These are phyloP conservation scores for Penicillium angulare DNA, from an alignment of 495 filamentous ascomycete genomes.

Conservation along the genomic window DNA sequence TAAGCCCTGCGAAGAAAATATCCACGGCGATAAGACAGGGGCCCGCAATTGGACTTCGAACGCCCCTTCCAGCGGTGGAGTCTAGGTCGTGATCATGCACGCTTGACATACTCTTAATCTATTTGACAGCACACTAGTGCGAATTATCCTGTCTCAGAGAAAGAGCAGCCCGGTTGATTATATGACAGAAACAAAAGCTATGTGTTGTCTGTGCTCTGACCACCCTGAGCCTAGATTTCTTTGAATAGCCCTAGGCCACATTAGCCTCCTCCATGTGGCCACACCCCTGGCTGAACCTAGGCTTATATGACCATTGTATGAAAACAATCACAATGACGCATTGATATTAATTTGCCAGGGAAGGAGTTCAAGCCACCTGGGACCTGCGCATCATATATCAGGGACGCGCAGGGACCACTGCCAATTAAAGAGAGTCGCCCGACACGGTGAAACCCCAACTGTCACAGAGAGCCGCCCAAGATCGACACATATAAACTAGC, in stretches of 20 bases:
- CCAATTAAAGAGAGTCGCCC: conserved; percentile 8
- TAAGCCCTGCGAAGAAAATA: too few species aligned
- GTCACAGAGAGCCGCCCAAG: conserved; percentile 36
- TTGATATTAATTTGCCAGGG: conserved; percentile 17
- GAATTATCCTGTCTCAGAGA: neutral
- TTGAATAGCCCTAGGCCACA: neutral
- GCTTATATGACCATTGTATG: conserved; percentile 3
- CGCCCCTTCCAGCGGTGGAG: too few species aligned
- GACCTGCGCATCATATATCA: conserved; percentile 10
- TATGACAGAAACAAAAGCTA: too few species aligned
- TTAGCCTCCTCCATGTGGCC: neutral
- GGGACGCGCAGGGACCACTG: conserved; percentile 7
- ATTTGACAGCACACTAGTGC: neutral
- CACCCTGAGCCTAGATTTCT: neutral
- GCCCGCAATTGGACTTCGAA: too few species aligned
- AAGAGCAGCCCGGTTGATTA: too few species aligned
- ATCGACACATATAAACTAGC: conserved; percentile 19
- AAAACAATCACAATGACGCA: conserved; percentile 13
- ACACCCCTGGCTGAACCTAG: neutral
- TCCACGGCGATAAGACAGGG: too few species aligned
- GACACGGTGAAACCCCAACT: conserved; percentile 30
- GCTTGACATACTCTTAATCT: neutral
- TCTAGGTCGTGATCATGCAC: neutral
- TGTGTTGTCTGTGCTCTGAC: too few species aligned
- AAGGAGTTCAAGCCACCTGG: conserved; percentile 15